Evolutionary conservation across 116 monocot species (phyloP), one percentile per base, ranked within the genome.

Genomic region (Zostera marina): DNA sequence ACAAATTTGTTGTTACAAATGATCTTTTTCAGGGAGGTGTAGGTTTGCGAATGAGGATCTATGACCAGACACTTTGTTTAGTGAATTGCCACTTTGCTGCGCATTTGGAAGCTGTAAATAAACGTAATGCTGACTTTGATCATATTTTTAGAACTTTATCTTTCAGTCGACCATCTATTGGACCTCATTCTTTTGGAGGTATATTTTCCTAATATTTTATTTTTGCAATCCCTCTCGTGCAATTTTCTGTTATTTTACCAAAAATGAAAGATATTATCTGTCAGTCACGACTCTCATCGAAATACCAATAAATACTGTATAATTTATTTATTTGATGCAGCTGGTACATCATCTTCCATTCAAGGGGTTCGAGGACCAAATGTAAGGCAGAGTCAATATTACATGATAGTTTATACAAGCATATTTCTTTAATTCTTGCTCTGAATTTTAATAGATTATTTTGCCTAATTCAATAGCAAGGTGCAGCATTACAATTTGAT

Each of bases 31-130:
- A 96, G 96, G 96, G 96, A 59, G 81, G 80, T 64, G 96, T 96
- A 39, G 88, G 85, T 40, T 66, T 96, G 56, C 79, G 89, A 70
- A 85, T 96, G 75, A 85, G 96, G 73, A 72, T 96, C 16, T 76
- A 82, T 67, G 82, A 82, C 58, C 70, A 89, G 5, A 42, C 69
- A 60, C 55, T 96, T 25, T 89, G 89, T 58, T 96, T 88, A 72
- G 85, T 73, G 15, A 89, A 82, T 68, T 84, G 80, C 61, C 96
- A 96, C 78, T 83, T 89, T 82, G 96, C 96, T 72, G 96, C 96
- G 64, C 96, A 96, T 73, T 54, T 96, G 63, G 96, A 89, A 66
- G 85, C 82, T 49, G 88, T 96, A 47, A 74, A 80, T 62, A 68
- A 76, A 52, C 55, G 96, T 41, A 96, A 96, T 80, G 79, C 82